Base-by-base conservation (phyloP, 768 basidiomycete species). In the Termitomyces sp. region DNA sequence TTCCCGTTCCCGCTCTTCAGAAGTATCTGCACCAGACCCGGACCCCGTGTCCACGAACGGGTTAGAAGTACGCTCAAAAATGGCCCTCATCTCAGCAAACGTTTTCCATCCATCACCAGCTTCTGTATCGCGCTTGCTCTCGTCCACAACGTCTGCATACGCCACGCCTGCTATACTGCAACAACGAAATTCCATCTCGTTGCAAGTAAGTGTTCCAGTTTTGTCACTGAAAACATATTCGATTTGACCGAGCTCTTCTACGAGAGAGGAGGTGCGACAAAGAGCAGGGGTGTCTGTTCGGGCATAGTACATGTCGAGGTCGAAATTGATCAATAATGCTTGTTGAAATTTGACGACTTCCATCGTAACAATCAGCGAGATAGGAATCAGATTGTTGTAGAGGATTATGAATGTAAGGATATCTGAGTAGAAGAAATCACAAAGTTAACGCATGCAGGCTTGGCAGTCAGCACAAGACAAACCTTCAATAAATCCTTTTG, bases 311-410 rank as follows among this genome's bases (percentile, higher is more conserved):
- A 99, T 98, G 75, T 99, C 97, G 53, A 96, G 84, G 73, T 96
- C 97, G 28, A 85, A 94, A 72, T 98, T 99, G 79, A 99, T 99
- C 55, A 98, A 82, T 38, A 92, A 89, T 1, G 97, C 95, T 75
- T 98, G 97, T 71, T 97, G 95, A 68, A 89, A 98, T 72, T 98
- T 98, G 76, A 99, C 97, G 36, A 98, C 91, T 77, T 99, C 97
- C 90, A 98, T 98, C 4, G 97, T 98, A 66, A 99, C 97, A 67
- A 98, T 96, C 65, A 99, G 87, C 57, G 96, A 98, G 68, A 99
- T 99, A 4, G 96, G 96, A 61, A 99, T 98, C 66, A 99, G 82
- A 76, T 98, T 99, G 78, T 98, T 98, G 80, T 98, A 98, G 43
- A 98, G 81, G 72, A 99, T 96, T 73, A 98, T 92, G 78, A 98